Conservation (phyloP, 129 eudicot genomes). For the Lactuca saligna region DNA sequence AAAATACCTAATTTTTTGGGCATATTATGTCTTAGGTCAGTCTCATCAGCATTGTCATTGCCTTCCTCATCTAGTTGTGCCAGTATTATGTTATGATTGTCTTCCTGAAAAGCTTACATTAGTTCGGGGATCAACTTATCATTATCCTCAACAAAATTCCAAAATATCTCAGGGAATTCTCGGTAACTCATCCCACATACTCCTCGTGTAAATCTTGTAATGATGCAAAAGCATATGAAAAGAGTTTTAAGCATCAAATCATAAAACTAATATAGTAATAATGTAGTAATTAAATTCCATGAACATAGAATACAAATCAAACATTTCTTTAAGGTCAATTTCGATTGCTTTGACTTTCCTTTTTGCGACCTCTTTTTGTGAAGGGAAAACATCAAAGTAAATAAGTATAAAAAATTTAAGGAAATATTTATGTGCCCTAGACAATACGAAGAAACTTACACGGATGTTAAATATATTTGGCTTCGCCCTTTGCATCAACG, state of each 20-base stretch:
- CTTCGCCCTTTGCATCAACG: too few species aligned
- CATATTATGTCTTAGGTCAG: constrained; percentile 74
- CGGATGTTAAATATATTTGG: too few species aligned
- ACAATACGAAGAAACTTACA: too few species aligned
- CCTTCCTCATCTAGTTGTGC: constrained; percentile 86
- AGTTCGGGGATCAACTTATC: constrained; percentile 88
- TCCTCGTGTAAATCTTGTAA: constrained; percentile 97
- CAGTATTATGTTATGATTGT: constrained; percentile 82
- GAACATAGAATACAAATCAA: constrained; percentile 35
- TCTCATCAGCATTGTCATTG: constrained; percentile 61
- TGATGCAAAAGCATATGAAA: constrained; percentile 17
- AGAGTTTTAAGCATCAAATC: background rate
- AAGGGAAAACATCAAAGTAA: background rate
- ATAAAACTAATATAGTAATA: background rate
- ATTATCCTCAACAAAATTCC: constrained; percentile 75
- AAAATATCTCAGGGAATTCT: constrained; percentile 72
- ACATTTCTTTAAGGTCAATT: constrained; percentile 78
- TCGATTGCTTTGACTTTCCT: constrained; percentile 64
- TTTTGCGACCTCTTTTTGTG: constrained; percentile 95
- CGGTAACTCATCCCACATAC: constrained; percentile 62
- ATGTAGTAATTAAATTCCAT: background rate
- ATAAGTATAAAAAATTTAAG: background rate
- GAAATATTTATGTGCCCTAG: background rate
- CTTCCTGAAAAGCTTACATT: constrained; percentile 78
- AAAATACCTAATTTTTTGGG: constrained; percentile 86